These are phyloP conservation scores for Penicillium expansum DNA, from an alignment of 2,329 filamentous ascomycete species.

Conservation along the genomic window DNA sequence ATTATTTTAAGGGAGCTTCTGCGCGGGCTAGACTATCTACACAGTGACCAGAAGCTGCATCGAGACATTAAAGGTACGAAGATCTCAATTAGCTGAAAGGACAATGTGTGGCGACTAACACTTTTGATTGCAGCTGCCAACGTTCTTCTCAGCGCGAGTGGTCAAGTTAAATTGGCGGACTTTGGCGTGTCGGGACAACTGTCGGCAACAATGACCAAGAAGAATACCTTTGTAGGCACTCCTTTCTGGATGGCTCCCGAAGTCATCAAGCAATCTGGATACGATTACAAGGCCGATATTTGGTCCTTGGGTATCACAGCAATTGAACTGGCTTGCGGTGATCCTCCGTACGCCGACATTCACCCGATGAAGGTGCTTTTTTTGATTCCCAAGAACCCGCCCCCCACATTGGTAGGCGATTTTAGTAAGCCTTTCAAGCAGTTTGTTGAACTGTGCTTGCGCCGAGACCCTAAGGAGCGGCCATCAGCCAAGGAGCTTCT, in stretches of 20 bases:
- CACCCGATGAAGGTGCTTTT: slow-evolving; percentile 99
- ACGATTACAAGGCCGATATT: slow-evolving; percentile 96
- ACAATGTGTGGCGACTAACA: slow-evolving; percentile 13
- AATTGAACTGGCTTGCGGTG: slow-evolving; percentile 83
- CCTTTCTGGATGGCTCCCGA: slow-evolving; percentile 99
- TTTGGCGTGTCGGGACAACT: slow-evolving; percentile 96
- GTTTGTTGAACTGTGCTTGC: slow-evolving; percentile 77
- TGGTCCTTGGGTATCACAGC: slow-evolving; percentile 97
- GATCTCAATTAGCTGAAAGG: background rate
- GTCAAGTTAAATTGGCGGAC: slow-evolving; percentile 94
- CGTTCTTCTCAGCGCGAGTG: slow-evolving; percentile 80
- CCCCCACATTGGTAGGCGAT: slow-evolving; percentile 75
- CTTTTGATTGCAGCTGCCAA: slow-evolving; percentile 70
- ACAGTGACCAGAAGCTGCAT: slow-evolving; percentile 93
- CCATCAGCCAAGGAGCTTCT: slow-evolving; percentile 83
- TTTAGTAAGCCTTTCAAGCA: slow-evolving; percentile 83
- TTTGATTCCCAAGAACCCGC: slow-evolving; percentile 89
- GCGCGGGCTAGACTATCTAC: slow-evolving; percentile 85
- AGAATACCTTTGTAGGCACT: slow-evolving; percentile 97
- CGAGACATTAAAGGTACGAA: slow-evolving; percentile 83
- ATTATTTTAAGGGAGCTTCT: slow-evolving; percentile 91
- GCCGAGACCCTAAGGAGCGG: slow-evolving; percentile 83
- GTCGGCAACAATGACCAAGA: slow-evolving; percentile 98
- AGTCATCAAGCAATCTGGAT: slow-evolving; percentile 96
- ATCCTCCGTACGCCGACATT: slow-evolving; percentile 92